Base-by-base conservation (phyloP, 179 eudicot species). In the Sideroxylon spinosum region DNA sequence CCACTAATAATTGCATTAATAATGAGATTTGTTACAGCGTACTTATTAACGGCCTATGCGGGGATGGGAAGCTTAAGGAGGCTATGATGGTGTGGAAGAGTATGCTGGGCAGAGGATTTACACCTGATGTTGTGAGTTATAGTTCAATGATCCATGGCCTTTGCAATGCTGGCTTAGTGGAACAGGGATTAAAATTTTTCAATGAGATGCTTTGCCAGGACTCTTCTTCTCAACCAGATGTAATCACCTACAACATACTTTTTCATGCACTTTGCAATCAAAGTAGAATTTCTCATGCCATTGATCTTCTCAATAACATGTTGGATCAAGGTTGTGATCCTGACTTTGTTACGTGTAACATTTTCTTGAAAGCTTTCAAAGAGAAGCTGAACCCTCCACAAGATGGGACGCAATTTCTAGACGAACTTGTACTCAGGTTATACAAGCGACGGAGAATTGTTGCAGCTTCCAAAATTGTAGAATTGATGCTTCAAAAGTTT, bases 81-180 rank as follows among this genome's bases (percentile, higher is more conserved):
- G 98, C 97, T 77, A 76, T 81, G 84, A 79, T 87, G 65, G 84
- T 91, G 13, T 93, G 98, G 99, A 84, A 84, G 70, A 87, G 86
- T 50, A 85, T 95, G 90, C 75, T 91, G 75, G 87, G 86, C 26
- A 87, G 85, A 80, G 99, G 99, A 65, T 84, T 75, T 32, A 79
- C 52, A 62, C 95, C 93, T 23, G 99, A 95, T 81, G 86, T 87
- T 63, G 82, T 91, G 68, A 88, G 91, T 63, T 95, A 93, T 86
- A 95, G 82, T 81, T 90, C 99, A 73, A 78, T 95, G 90, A 93
- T 93, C 78, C 89, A 90, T 81, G 99, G 98, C 78, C 87, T 90
- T 29, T 95, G 98, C 86, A 85, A 80, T 76, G 85, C 85, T 76
- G 98, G 99, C 59, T 87, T 82, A 19, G 78, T 93, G 44, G 89